Conservation (phyloP, 2,329 filamentous ascomycete species). For the Dryadomyces quercivorus region DNA sequence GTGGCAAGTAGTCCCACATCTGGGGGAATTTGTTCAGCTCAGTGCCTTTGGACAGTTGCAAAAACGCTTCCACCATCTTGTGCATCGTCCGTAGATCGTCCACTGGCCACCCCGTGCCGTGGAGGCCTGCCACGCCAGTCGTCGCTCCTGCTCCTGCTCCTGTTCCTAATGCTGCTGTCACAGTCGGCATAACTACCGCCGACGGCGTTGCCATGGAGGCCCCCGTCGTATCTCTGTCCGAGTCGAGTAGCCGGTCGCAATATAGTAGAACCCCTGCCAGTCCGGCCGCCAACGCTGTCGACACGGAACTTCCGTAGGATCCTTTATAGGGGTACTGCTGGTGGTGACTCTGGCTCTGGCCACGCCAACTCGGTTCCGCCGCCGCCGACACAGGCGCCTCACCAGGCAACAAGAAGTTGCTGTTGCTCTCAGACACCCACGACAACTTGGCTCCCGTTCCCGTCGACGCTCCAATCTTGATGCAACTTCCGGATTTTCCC, state of each 20-base stretch:
- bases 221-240: background rate
- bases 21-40: constrained; percentile 1
- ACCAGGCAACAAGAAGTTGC: constrained; percentile 5
- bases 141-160: too few relatives aligned
- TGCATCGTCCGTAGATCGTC: constrained; percentile 5
- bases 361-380: constrained; percentile 33
- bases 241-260: constrained; percentile 4
- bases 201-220: background rate
- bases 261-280: constrained; percentile 4
- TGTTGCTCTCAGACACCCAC: constrained; percentile 6
- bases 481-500: constrained; percentile 1
- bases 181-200: too few relatives aligned
- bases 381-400: constrained; percentile 28
- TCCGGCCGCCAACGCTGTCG: constrained; percentile 4
- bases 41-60: background rate
- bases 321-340: constrained; percentile 2
- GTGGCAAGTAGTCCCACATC: background rate
- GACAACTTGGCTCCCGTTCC: constrained; percentile 1
- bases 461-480: constrained; percentile 5
- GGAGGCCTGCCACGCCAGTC: too few relatives aligned
- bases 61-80: background rate
- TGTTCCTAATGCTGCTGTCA: too few relatives aligned
- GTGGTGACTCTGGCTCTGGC: background rate
- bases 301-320: constrained; percentile 4
- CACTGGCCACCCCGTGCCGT: background rate